These are phyloP conservation scores for Fusarium agapanthi DNA, from an alignment of 2,329 filamentous ascomycete genomes.

Conservation along the genomic window DNA sequence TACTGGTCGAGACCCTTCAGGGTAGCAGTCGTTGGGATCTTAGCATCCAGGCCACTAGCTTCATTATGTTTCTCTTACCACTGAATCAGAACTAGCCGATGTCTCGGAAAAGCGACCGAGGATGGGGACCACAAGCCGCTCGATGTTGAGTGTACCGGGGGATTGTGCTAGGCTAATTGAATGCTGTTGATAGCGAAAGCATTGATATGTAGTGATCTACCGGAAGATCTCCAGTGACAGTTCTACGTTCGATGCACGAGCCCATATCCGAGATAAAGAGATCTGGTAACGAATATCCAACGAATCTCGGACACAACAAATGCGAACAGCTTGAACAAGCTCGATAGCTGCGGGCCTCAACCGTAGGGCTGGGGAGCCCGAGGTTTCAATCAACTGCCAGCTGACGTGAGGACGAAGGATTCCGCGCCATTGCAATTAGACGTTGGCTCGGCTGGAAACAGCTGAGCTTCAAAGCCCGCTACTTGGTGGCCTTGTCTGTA, in stretches of 20 bases:
- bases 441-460: slow-evolving; percentile 1
- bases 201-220: background rate
- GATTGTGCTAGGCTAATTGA: background rate
- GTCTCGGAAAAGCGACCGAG: slow-evolving; percentile 27
- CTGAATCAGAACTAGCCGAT: slow-evolving; percentile 2
- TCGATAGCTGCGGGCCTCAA: background rate
- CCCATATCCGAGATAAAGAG: background rate
- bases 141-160: background rate
- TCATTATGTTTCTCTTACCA: background rate
- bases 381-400: slow-evolving; percentile 11
- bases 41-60: slow-evolving; percentile 1
- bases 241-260: background rate
- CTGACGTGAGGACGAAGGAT: slow-evolving; percentile 31
- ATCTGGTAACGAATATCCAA: background rate
- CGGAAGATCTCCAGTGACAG: background rate
- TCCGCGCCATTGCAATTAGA: background rate
- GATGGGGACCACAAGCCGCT: background rate
- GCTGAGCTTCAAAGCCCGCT: background rate
- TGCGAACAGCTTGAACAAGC: background rate
- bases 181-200: background rate
- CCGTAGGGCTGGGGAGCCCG: slow-evolving; percentile 3
- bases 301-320: background rate
- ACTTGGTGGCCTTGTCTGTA: background rate
- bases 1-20: slow-evolving; percentile 5
- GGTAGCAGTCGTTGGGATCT: slow-evolving; percentile 12